Evolutionary conservation across 805 yeast species (phyloP).

Genomic region (Ogataea thermomethanolica): DNA sequence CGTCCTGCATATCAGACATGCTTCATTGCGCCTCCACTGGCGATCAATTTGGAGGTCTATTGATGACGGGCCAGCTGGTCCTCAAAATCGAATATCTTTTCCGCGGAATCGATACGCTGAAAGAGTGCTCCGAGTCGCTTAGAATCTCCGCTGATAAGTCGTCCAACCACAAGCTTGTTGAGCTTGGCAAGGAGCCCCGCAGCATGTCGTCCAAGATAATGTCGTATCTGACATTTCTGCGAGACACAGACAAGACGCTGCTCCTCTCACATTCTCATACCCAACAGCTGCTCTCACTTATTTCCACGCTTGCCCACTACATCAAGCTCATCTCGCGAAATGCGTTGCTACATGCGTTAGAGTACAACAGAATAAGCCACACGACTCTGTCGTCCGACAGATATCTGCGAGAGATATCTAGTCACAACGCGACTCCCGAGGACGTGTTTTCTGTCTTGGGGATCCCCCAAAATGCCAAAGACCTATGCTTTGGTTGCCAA

Average conservation of each 20-base stretch:
- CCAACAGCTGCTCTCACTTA: constrained; percentile 70
- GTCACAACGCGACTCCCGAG: constrained; percentile 40
- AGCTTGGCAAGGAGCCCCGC: constrained; percentile 64
- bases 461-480: constrained; percentile 62
- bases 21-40: constrained; percentile 76
- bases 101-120: constrained; percentile 60
- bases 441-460: constrained; percentile 40
- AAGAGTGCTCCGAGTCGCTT: constrained; percentile 20
- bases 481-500: constrained; percentile 67
- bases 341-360: constrained; percentile 76
- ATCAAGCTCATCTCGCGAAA: constrained; percentile 78
- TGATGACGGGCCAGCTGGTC: constrained; percentile 68
- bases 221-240: constrained; percentile 77
- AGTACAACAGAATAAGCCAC: constrained; percentile 53
- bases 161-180: constrained; percentile 31
- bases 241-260: constrained; percentile 48
- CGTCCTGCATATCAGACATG: constrained; percentile 88
- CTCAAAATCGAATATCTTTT: constrained; percentile 74
- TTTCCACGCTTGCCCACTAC: constrained; percentile 90
- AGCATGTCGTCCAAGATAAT: constrained; percentile 85
- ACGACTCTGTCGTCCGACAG: constrained; percentile 60
- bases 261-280: constrained; percentile 41
- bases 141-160: constrained; percentile 23
- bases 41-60: constrained; percentile 62
- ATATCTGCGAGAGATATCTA: constrained; percentile 53